Evolutionary conservation across 164 flowering plant genomes (phyloP).

Genomic region (Umbilicus rupestris): DNA sequence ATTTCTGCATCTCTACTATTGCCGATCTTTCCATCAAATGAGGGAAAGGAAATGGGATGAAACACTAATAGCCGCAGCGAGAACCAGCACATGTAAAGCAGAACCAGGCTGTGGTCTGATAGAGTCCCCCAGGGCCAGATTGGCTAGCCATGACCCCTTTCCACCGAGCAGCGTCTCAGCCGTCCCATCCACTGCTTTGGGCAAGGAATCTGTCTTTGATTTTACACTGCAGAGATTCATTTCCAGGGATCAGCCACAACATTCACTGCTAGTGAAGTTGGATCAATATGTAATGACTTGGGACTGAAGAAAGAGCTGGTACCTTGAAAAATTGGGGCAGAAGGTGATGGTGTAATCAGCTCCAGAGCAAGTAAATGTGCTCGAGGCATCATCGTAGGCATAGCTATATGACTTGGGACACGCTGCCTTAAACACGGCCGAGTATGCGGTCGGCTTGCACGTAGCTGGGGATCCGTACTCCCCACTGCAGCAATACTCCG

Average conservation of each 20-base stretch:
- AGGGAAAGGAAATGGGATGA: constrained; percentile 10
- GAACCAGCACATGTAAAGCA: not conserved
- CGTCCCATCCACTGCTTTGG: constrained; percentile 6
- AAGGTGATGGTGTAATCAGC: constrained; percentile 19
- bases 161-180: constrained; percentile 1
- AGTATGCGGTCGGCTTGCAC: constrained; percentile 18
- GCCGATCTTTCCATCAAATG: not conserved
- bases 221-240: constrained; percentile 21
- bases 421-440: constrained; percentile 17
- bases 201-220: constrained; percentile 17
- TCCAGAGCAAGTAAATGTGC: constrained; percentile 24
- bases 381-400: constrained; percentile 24
- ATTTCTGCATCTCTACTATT: not conserved
- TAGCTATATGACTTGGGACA: constrained; percentile 28
- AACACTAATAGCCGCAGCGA: constrained; percentile 7
- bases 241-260: too few relatives aligned
- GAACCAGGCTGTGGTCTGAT: constrained; percentile 13
- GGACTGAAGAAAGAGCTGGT: not conserved
- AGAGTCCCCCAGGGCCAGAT: constrained; percentile 38
- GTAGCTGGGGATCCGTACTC: constrained; percentile 13
- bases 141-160: constrained; percentile 37
- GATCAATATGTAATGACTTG: not conserved
- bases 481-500: constrained; percentile 25
- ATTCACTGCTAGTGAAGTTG: too few relatives aligned
- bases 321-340: constrained; percentile 14